Evolutionary conservation across 108 stramenopile genomes (phyloP), one percentile per base, ranked within the genome.

Genomic region (Cylindrotheca fusiformis): DNA sequence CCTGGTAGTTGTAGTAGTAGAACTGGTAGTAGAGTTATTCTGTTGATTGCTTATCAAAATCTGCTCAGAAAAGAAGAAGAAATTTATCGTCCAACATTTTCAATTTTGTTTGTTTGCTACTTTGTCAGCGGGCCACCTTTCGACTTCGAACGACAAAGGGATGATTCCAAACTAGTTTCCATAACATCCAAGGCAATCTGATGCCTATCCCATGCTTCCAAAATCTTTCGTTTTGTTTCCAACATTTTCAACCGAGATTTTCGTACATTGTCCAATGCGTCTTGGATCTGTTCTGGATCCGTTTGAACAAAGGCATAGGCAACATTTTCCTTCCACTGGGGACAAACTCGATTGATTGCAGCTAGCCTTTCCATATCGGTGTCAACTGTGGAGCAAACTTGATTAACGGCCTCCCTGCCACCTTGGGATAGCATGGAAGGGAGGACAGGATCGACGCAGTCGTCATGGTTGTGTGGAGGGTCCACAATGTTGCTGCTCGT

Each of bases 321-420:
- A 27, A 81, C 46, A 30, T 81, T 81, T 55, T 81, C 80, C 30
- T 69, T 76, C 80, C 80, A 81, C 17, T 73, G 46, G 0, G 80
- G 80, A 55, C 76, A 81, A 4, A 36, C 60, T 0, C 21, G n/a
- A 20, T 72, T 56, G 30, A 81, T 20, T 32, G 32, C 21, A 0
- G n/a, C 28, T 10, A 52, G 12, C 22, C 48, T 64, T 1, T n/a
- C 25, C 10, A 45, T 26, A 32, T 69, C 68, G 30, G 4, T 21
- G 31, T 48, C 47, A 14, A 70, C 18, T 21, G 32, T 49, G 12
- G 48, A 51, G 0, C 65, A 53, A 2, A 79, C 21, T 30, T 60
- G 52, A 19, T n/a, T 33, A 4, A 65, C 61, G 18, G 52, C 51
- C 17, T 18, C 36, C 22, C 51, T 57, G 18, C 57, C 69, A 18